These are phyloP conservation scores for Acanthochlamys bracteata DNA, from an alignment of 106 monocot species.

Conservation along the genomic window DNA sequence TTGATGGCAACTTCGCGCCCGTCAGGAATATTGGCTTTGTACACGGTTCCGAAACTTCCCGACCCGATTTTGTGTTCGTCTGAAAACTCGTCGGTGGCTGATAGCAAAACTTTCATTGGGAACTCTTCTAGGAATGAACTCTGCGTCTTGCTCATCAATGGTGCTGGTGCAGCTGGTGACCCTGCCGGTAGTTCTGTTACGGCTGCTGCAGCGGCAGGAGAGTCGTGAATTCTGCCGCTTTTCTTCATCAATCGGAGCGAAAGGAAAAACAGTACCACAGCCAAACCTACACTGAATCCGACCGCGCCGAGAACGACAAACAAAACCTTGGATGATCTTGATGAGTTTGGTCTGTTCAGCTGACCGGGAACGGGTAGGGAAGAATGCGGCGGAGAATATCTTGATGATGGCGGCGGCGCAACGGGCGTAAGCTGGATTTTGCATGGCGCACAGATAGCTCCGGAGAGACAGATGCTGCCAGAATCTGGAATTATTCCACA, in stretches of 20 bases:
- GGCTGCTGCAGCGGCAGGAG: background rate
- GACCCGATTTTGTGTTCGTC: slow-evolving; percentile 18
- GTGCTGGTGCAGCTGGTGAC: background rate
- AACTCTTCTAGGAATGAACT: slow-evolving; percentile 6
- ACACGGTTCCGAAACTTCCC: slow-evolving; percentile 26
- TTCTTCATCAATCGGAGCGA: background rate
- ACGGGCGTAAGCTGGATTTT: background rate
- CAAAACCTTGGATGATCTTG: slow-evolving; percentile 2
- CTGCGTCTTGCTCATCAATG: slow-evolving; percentile 21
- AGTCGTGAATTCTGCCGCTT: slow-evolving; percentile 26
- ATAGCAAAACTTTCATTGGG: background rate
- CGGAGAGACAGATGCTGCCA: slow-evolving; percentile 22
- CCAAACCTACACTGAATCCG: slow-evolving; percentile 13
- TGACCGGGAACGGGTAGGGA: background rate
- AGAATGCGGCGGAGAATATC: background rate
- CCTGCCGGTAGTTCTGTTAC: background rate
- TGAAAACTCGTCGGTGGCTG: background rate
- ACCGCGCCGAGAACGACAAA: slow-evolving; percentile 21
- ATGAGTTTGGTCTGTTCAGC: background rate
- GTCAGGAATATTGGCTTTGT: slow-evolving; percentile 18
- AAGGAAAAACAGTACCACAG: background rate
- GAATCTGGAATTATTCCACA: slow-evolving; percentile 40
- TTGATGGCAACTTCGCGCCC: slow-evolving; percentile 33
- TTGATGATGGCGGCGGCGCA: background rate
- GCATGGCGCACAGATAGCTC: slow-evolving; percentile 32